Conservation (phyloP, 2,329 filamentous ascomycete genomes). For the Microcera coccophila region DNA sequence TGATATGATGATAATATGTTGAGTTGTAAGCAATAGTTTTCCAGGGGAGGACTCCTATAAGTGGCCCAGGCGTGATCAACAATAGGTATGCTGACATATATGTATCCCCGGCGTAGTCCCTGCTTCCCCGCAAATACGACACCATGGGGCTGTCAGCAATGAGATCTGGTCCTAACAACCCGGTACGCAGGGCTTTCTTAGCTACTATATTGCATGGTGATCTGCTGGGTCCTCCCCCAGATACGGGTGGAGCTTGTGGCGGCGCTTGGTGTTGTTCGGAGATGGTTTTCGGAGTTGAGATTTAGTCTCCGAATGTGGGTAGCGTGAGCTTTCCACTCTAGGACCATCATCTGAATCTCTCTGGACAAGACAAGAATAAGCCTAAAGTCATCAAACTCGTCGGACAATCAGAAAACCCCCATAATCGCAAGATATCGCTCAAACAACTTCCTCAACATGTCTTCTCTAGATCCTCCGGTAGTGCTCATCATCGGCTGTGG, state of each 20-base stretch:
- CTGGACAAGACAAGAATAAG: too few species aligned
- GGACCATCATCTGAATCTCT: too few species aligned
- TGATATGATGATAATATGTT: too few species aligned
- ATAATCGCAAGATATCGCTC: too few species aligned
- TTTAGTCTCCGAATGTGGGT: background rate
- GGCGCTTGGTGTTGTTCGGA: background rate
- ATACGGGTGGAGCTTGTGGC: background rate
- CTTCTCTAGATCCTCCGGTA: slow-evolving; percentile 4
- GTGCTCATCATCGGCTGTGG: slow-evolving; percentile 26
- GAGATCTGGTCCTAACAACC: background rate
- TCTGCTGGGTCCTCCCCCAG: background rate
- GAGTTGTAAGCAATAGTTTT: background rate
- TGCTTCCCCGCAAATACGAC: background rate
- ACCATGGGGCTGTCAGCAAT: background rate
- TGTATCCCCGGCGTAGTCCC: background rate
- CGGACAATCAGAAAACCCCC: too few species aligned
- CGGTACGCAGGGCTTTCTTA: background rate
- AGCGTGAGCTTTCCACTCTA: too few species aligned
- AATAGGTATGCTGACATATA: background rate
- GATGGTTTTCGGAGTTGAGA: background rate
- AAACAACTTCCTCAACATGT: too few species aligned
- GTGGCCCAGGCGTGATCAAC: too few species aligned
- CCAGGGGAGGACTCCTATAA: background rate
- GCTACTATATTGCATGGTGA: background rate
- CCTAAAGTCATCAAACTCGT: too few species aligned